Evolutionary conservation across 1,139 yeast species (phyloP).

Genomic region (Lodderomyces theae): DNA sequence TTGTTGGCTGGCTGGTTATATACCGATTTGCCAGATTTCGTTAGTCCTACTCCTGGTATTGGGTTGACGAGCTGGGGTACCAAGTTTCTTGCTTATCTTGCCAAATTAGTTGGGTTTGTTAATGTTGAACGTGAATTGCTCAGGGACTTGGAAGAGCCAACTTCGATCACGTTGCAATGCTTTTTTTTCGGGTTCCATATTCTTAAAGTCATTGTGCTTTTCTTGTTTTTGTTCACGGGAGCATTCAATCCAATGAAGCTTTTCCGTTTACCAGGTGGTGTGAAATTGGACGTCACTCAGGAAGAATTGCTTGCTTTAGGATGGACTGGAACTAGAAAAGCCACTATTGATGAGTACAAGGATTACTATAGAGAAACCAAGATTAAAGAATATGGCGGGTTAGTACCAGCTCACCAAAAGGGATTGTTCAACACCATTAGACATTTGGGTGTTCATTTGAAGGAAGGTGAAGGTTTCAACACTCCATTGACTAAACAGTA

Average conservation of each 20-base stretch:
- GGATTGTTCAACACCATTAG: constrained; percentile 65
- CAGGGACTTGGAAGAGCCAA: constrained; percentile 43
- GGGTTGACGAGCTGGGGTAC: constrained; percentile 70
- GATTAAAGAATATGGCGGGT: constrained; percentile 71
- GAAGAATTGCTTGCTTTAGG: constrained; percentile 70
- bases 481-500: constrained; percentile 47
- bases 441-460: constrained; percentile 60
- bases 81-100: constrained; percentile 31
- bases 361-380: constrained; percentile 64
- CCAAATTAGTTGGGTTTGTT: constrained; percentile 32
- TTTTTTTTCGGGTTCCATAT: constrained; percentile 71
- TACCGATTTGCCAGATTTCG: constrained; percentile 84
- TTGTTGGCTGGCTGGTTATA: constrained; percentile 73
- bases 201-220: constrained; percentile 57
- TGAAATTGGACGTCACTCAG: constrained; percentile 38
- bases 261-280: constrained; percentile 27
- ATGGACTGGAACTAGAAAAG: constrained; percentile 89
- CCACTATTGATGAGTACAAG: constrained; percentile 67
- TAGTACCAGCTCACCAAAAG: constrained; percentile 71
- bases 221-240: constrained; percentile 62
- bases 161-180: constrained; percentile 53
- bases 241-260: constrained; percentile 65
- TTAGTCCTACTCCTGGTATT: constrained; percentile 90
- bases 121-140: constrained; percentile 45
- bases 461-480: constrained; percentile 79